These are phyloP conservation scores for Russula sp. DNA, from an alignment of 768 basidiomycete genomes.

Conservation along the genomic window DNA sequence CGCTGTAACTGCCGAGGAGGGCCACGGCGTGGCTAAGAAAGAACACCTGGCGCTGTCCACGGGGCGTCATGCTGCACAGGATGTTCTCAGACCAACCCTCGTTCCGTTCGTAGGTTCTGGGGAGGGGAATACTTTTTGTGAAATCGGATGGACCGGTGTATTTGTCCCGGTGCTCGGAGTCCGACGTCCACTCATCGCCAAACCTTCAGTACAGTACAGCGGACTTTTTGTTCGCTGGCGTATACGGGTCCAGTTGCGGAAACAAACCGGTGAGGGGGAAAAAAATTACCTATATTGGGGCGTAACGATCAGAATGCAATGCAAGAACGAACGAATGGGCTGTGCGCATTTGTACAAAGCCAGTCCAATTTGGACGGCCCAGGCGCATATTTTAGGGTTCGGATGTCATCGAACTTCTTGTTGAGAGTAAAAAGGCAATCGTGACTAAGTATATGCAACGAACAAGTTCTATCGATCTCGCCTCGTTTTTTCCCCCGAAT, in stretches of 20 bases:
- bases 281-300: background rate
- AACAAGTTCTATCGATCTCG: constrained; percentile 3
- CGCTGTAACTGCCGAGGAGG: constrained; percentile 3
- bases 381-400: constrained; percentile 9
- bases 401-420: background rate
- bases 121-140: background rate
- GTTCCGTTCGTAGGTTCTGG: background rate
- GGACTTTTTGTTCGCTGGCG: background rate
- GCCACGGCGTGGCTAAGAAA: constrained; percentile 2
- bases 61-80: background rate
- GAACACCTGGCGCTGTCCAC: background rate
- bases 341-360: background rate
- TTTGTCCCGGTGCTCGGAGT: background rate
- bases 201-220: background rate
- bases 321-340: background rate
- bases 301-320: background rate
- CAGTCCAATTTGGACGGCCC: background rate
- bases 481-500: constrained; percentile 1
- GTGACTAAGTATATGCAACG: background rate
- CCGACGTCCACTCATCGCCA: background rate
- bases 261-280: background rate
- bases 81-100: no score
- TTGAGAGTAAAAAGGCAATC: constrained; percentile 9
- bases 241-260: background rate
- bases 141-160: background rate